Percentiles rank a stretch among this genome's conserved stretches.
Conservation (phyloP, 805 yeast genomes). For the Candida germanica region DNA sequence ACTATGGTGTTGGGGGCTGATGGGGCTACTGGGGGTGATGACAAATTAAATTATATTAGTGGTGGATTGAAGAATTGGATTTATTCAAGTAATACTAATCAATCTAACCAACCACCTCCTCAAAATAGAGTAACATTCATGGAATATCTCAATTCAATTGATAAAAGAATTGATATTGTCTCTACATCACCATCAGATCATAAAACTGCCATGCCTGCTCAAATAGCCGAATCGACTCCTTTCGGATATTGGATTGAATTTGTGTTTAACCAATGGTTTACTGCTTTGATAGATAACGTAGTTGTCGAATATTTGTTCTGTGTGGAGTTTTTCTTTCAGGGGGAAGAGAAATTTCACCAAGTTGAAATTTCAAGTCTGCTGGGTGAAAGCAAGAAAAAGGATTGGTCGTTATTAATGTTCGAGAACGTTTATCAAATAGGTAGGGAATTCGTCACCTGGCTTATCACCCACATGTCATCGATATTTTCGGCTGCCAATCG, state of each 20-base stretch:
- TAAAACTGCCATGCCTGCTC: conserved; percentile 66
- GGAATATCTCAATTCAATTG: conserved; percentile 53
- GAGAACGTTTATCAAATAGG: conserved; percentile 37
- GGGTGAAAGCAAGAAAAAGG: conserved; percentile 12
- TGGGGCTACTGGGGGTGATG: conserved; percentile 16
- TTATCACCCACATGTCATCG: conserved; percentile 39
- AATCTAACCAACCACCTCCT: conserved; percentile 1
- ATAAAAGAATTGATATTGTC: conserved; percentile 59
- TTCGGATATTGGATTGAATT: conserved; percentile 67
- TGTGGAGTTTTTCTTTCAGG: conserved; percentile 62
- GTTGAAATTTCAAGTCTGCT: conserved; percentile 12
- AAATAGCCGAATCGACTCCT: conserved; percentile 77
- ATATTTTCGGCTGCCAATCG: conserved; percentile 17
- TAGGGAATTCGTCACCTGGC: conserved; percentile 45
- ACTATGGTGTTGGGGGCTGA: conserved; percentile 51
- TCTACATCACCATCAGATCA: conserved; percentile 43
- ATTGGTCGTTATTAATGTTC: conserved; percentile 39
- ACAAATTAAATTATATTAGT: conserved; percentile 18
- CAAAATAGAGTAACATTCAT: conserved; percentile 24
- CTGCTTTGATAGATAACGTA: conserved; percentile 73
- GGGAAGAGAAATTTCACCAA: conserved; percentile 32
- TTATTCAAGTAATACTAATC: conserved; percentile 4
- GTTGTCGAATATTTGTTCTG: conserved; percentile 74
- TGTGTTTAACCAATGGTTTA: conserved; percentile 67
- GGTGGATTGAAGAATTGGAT: conserved; percentile 27